Evolutionary conservation across 352 stramenopile species (phyloP).

Genomic region (Globisporangium cylindrosporum): DNA sequence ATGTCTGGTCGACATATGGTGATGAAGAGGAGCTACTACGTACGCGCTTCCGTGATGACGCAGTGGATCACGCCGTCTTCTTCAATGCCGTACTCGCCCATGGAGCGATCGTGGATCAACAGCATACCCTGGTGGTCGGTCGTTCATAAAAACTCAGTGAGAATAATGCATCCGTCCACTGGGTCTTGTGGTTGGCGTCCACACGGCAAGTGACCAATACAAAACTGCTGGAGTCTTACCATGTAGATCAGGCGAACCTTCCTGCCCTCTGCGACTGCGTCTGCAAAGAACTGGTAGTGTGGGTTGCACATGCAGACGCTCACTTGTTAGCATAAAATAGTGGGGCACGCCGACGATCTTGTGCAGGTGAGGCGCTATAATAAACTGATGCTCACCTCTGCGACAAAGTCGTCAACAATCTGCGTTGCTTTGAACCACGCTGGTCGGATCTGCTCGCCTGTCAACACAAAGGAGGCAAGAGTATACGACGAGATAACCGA

Average conservation of each 20-base stretch:
- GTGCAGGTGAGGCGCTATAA: not conserved
- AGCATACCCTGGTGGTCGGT: conserved; percentile 51
- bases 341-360: too few relatives aligned
- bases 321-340: too few relatives aligned
- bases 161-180: not conserved
- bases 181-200: too few relatives aligned
- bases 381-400: conserved; percentile 21
- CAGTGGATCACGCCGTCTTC: conserved; percentile 73
- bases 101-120: conserved; percentile 48
- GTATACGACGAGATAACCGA: not conserved
- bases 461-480: not conserved
- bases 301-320: too few relatives aligned
- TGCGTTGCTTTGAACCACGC: conserved; percentile 71
- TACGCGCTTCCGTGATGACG: conserved; percentile 70
- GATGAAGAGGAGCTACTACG: conserved; percentile 17
- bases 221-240: conserved; percentile 18
- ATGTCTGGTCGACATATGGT: conserved; percentile 4
- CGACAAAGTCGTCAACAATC: conserved; percentile 58
- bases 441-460: conserved; percentile 45
- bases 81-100: conserved; percentile 80
- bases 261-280: conserved; percentile 48
- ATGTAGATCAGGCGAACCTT: conserved; percentile 80
- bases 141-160: not conserved
- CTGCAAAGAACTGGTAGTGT: conserved; percentile 51
- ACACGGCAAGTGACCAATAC: not conserved